phyloP scores from a whole-genome alignment of 2,329 filamentous ascomycete species.

The Raffaelea albimanens region DNA sequence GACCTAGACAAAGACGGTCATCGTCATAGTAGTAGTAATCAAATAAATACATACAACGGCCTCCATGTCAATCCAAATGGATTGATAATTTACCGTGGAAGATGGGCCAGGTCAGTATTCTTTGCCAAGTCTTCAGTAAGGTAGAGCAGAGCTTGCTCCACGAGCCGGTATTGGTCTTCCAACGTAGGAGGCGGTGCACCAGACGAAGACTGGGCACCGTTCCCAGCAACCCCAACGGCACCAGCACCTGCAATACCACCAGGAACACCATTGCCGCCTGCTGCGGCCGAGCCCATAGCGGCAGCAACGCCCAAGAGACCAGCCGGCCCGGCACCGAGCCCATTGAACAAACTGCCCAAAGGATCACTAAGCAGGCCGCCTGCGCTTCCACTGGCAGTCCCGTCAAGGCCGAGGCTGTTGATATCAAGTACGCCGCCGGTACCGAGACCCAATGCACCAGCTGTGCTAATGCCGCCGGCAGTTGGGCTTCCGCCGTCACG shows the following conservation, averaged over 20 bases:
- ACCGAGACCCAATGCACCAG: neutral
- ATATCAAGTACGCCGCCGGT: neutral
- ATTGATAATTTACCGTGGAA: constrained; percentile 3
- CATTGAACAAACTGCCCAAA: constrained; percentile 10
- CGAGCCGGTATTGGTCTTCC: constrained; percentile 15
- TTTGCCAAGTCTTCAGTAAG: constrained; percentile 13
- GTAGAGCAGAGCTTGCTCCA: constrained; percentile 14
- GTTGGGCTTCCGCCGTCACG: neutral
- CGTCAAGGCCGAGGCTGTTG: constrained; percentile 1
- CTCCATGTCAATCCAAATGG: too few species aligned
- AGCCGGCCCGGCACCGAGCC: constrained; percentile 1
- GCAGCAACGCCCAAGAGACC: neutral
- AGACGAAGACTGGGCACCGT: neutral
- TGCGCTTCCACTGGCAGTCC: neutral
- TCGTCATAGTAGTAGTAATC: too few species aligned
- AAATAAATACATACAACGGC: too few species aligned
- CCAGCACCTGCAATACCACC: neutral
- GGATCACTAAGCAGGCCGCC: constrained; percentile 7
- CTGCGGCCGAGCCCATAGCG: neutral
- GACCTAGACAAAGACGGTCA: too few species aligned
- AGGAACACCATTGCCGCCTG: neutral
- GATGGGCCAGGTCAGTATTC: constrained; percentile 9
- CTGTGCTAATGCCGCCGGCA: neutral
- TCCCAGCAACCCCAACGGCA: neutral
- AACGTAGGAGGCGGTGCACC: constrained; percentile 6